These are phyloP conservation scores for Eucalyptus pauciflora DNA, from an alignment of 345 rosid genomes.

Conservation along the genomic window DNA sequence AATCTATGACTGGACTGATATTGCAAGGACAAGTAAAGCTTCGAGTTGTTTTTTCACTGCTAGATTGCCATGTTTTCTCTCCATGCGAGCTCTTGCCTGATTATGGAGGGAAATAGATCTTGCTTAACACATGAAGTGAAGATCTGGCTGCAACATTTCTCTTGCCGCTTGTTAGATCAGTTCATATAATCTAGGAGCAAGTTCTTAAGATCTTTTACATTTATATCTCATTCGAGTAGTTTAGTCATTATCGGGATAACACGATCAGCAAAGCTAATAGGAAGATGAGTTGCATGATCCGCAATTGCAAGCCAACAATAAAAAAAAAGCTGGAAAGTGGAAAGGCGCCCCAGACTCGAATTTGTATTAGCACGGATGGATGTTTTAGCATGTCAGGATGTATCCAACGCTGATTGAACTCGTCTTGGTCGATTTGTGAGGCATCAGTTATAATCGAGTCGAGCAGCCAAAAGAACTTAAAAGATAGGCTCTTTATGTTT, in stretches of 20 bases:
- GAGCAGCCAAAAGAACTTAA: no score
- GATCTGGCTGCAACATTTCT: not conserved
- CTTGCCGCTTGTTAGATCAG: not conserved
- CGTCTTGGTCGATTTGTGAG: no score
- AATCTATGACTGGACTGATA: no score
- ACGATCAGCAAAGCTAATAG: not conserved
- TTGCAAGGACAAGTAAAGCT: not conserved
- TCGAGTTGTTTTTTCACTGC: not conserved
- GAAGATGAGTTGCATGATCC: not conserved
- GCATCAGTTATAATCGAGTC: no score
- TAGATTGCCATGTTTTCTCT: not conserved
- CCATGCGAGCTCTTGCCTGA: not conserved
- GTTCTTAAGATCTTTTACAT: not conserved
- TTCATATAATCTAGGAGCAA: not conserved
- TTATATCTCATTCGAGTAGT: not conserved
- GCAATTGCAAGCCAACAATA: not conserved
- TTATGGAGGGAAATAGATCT: not conserved
- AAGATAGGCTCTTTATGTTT: not conserved
- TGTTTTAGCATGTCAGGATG: no score
- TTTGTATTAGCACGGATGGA: not conserved
- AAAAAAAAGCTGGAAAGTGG: not conserved
- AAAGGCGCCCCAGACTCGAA: not conserved
- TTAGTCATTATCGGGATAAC: not conserved
- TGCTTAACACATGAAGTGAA: not conserved
- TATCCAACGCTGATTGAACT: no score